phyloP scores from a whole-genome alignment of 768 basidiomycete species.

The Pholiota molesta region DNA sequence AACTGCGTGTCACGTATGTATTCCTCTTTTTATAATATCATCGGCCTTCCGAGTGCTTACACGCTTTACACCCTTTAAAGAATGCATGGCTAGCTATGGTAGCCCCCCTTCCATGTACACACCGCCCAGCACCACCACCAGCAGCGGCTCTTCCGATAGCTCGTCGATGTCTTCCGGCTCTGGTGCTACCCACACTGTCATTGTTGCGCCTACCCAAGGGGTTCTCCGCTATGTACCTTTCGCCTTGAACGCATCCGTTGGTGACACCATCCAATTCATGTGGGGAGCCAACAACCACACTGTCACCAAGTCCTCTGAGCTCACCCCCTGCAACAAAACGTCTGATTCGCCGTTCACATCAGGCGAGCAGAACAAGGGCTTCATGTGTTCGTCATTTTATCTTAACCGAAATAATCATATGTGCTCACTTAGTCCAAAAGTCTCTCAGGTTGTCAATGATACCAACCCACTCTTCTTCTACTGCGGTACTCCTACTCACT shows the following conservation, averaged over 20 bases:
- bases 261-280: constrained; percentile 75
- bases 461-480: constrained; percentile 77
- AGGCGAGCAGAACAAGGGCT: constrained; percentile 63
- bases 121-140: constrained; percentile 30
- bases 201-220: constrained; percentile 78
- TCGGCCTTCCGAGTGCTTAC: neutral
- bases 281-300: constrained; percentile 84
- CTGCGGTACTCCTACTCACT: constrained; percentile 72
- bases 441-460: constrained; percentile 73
- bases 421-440: constrained; percentile 31
- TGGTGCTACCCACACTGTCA: constrained; percentile 72
- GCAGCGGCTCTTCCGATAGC: constrained; percentile 20
- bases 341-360: constrained; percentile 60
- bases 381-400: constrained; percentile 51
- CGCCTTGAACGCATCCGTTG: constrained; percentile 72
- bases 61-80: constrained; percentile 40
- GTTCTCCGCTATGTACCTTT: constrained; percentile 78
- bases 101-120: constrained; percentile 30
- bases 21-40: neutral
- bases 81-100: constrained; percentile 70
- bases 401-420: neutral
- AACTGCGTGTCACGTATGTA: constrained; percentile 72
- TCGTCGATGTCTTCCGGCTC: constrained; percentile 37
- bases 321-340: constrained; percentile 76
- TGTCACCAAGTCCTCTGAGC: constrained; percentile 75